Evolutionary conservation across 148 eudicot species (phyloP).

Genomic region (Hydrangea macrophylla): DNA sequence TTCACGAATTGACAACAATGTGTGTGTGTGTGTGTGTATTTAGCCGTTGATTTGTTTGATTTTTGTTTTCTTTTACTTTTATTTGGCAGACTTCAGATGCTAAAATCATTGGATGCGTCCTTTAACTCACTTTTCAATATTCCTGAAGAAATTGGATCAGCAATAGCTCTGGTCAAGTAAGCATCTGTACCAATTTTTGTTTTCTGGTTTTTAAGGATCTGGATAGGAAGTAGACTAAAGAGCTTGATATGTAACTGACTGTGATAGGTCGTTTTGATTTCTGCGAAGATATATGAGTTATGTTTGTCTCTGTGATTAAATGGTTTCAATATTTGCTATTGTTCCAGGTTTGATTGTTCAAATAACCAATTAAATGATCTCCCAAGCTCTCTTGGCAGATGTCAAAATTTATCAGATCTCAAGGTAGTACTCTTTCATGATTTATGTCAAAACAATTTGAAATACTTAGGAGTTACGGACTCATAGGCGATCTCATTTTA

Average conservation of each 20-base stretch:
- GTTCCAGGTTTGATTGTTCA: slow-evolving; percentile 86
- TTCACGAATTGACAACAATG: too few relatives aligned
- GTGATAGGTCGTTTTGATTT: not conserved
- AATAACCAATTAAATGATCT: slow-evolving; percentile 69
- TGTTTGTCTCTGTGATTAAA: slow-evolving; percentile 1
- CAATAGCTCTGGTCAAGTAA: slow-evolving; percentile 86
- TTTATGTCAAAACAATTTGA: not conserved
- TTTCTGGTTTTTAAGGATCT: not conserved
- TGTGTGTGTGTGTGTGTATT: too few relatives aligned
- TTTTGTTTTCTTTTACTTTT: slow-evolving; percentile 13
- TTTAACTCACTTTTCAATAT: slow-evolving; percentile 49
- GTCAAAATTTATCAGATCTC: slow-evolving; percentile 66
- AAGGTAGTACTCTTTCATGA: slow-evolving; percentile 46
- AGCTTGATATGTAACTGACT: not conserved
- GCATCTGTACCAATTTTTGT: slow-evolving; percentile 15
- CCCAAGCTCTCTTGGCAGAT: slow-evolving; percentile 75
- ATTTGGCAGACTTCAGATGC: slow-evolving; percentile 58
- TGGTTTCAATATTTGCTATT: slow-evolving; percentile 8
- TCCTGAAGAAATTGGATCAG: slow-evolving; percentile 86
- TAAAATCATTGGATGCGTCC: slow-evolving; percentile 82
- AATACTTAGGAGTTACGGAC: too few relatives aligned
- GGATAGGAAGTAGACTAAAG: not conserved
- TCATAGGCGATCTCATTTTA: too few relatives aligned
- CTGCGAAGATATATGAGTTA: not conserved
- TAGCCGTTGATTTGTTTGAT: too few relatives aligned